Conservation (phyloP, 2,329 filamentous ascomycete species). For the Monosporascus sp. region DNA sequence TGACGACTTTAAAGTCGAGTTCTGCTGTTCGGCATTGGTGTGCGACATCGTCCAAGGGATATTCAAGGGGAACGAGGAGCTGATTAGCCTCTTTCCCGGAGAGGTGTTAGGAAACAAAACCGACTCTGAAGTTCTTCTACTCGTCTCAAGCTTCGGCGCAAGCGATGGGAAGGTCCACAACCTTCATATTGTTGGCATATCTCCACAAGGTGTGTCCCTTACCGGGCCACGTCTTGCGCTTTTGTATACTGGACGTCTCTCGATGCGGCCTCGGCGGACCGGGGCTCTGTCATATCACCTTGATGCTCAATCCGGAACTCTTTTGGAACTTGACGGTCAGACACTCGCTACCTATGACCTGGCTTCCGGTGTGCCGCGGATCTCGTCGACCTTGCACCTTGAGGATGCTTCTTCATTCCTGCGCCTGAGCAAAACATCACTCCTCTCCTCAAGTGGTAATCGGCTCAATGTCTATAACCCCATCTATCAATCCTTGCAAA, state of each 20-base stretch:
- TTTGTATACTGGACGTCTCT: slow-evolving; percentile 19
- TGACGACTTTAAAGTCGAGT: slow-evolving; percentile 41
- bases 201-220: slow-evolving; percentile 8
- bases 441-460: slow-evolving; percentile 55
- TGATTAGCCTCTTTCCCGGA: slow-evolving; percentile 46
- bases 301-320: slow-evolving; percentile 57
- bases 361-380: slow-evolving; percentile 55
- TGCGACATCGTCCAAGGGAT: slow-evolving; percentile 49
- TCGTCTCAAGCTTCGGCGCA: slow-evolving; percentile 39
- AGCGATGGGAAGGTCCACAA: slow-evolving; percentile 19
- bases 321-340: slow-evolving; percentile 55
- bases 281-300: slow-evolving; percentile 42
- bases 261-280: slow-evolving; percentile 9
- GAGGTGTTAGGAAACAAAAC: slow-evolving; percentile 38
- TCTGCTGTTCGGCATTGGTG: slow-evolving; percentile 40
- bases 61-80: slow-evolving; percentile 50
- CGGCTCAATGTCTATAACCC: slow-evolving; percentile 64
- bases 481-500: slow-evolving; percentile 59
- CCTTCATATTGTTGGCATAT: slow-evolving; percentile 23
- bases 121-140: slow-evolving; percentile 49
- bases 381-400: slow-evolving; percentile 50
- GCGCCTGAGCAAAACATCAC: slow-evolving; percentile 60
- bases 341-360: slow-evolving; percentile 60
- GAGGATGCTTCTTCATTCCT: slow-evolving; percentile 57
- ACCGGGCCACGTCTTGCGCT: slow-evolving; percentile 23